phyloP scores from a whole-genome alignment of 2,329 filamentous ascomycete genomes.

The Didymosphaeria variabile region DNA sequence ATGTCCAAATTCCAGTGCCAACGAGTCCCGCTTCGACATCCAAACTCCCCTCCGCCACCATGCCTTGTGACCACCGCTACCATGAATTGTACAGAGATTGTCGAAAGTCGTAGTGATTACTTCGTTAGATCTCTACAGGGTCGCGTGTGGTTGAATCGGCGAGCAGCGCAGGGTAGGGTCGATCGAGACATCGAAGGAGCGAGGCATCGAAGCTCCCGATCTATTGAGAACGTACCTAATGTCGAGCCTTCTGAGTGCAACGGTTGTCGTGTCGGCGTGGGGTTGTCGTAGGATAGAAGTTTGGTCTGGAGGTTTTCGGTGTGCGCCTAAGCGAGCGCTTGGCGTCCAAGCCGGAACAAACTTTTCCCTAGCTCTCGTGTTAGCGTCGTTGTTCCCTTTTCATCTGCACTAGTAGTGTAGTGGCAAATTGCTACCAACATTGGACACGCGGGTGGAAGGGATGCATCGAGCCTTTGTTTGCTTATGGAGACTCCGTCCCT shows the following conservation, averaged over 20 bases:
- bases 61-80: not conserved
- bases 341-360: not conserved
- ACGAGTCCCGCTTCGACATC: not conserved
- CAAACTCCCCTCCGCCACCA: not conserved
- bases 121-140: constrained; percentile 9
- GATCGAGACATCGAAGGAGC: constrained; percentile 1
- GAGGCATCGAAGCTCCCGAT: constrained; percentile 14
- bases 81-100: constrained; percentile 6
- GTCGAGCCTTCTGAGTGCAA: constrained; percentile 48
- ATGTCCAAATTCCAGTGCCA: not conserved
- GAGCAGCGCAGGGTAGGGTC: not conserved
- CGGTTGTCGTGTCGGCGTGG: constrained; percentile 41
- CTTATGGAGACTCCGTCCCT: too few species aligned
- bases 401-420: too few species aligned
- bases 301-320: constrained; percentile 2
- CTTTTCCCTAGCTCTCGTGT: not conserved
- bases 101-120: constrained; percentile 3
- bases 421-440: too few species aligned
- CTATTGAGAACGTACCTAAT: constrained; percentile 39
- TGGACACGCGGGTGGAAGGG: too few species aligned
- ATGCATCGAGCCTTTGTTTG: too few species aligned
- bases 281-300: constrained; percentile 24
- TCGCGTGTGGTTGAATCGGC: constrained; percentile 3
- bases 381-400: too few species aligned
- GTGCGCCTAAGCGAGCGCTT: constrained; percentile 21